phyloP scores from a whole-genome alignment of 352 stramenopile genomes.

The Phytopythium kandeliae region DNA sequence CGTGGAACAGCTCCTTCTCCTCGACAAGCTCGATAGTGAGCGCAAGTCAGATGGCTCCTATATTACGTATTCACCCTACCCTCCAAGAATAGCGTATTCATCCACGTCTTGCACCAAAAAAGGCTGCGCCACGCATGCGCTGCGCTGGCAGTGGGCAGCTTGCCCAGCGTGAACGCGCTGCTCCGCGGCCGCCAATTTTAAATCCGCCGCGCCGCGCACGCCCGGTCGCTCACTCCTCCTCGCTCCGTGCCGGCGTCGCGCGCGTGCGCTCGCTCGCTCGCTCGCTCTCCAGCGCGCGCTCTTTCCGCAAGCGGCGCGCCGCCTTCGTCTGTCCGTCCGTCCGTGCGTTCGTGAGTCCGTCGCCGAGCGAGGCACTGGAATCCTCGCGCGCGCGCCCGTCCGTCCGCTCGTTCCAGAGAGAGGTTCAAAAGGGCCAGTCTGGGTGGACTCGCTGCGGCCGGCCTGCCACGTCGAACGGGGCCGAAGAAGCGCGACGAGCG shows the following conservation, averaged over 20 bases:
- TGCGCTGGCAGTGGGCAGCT: neutral
- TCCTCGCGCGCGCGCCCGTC: neutral
- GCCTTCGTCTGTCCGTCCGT: neutral
- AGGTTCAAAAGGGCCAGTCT: slow-evolving; percentile 7
- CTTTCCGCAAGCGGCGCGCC: neutral
- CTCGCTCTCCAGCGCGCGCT: too few relatives aligned
- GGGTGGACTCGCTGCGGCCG: slow-evolving; percentile 1
- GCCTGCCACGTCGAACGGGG: neutral
- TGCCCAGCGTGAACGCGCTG: neutral
- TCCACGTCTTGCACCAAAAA: neutral
- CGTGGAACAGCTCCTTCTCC: too few relatives aligned
- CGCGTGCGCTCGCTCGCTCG: too few relatives aligned
- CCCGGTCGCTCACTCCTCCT: too few relatives aligned
- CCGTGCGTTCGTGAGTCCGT: neutral
- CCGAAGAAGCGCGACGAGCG: too few relatives aligned
- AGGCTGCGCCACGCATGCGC: neutral
- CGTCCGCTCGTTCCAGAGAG: neutral
- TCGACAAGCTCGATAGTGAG: too few relatives aligned
- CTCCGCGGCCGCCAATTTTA: slow-evolving; percentile 1
- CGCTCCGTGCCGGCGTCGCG: neutral
- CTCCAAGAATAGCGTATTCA: too few relatives aligned
- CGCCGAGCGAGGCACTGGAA: neutral
- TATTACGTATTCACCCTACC: too few relatives aligned
- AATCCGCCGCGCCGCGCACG: slow-evolving; percentile 3
- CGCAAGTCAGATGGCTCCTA: too few relatives aligned